Percentiles rank a stretch among this genome's conserved stretches.
phyloP scores from a whole-genome alignment of 805 yeast species.

The Ogataea nitratoaversa region DNA sequence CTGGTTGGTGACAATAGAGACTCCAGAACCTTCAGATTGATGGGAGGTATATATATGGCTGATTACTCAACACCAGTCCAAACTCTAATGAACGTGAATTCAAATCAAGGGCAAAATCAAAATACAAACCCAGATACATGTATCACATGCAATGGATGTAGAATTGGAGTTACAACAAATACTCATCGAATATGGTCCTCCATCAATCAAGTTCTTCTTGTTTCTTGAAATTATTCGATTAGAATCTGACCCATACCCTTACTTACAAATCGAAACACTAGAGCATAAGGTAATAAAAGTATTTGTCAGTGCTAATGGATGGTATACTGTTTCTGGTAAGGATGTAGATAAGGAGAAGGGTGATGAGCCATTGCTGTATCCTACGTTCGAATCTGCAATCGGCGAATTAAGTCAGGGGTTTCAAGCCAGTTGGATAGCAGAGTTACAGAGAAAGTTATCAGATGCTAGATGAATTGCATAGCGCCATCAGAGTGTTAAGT shows the following conservation, averaged over 20 bases:
- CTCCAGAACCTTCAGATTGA: no score
- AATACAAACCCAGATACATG: no score
- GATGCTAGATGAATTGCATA: not conserved
- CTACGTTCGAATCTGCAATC: slow-evolving; percentile 30
- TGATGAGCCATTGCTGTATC: slow-evolving; percentile 8
- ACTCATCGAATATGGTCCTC: slow-evolving; percentile 9
- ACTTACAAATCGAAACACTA: slow-evolving; percentile 10
- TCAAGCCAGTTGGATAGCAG: slow-evolving; percentile 15
- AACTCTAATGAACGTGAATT: no score
- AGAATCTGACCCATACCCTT: no score
- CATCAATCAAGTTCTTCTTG: no score
- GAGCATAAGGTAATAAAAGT: slow-evolving; percentile 14
- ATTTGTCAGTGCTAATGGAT: slow-evolving; percentile 23
- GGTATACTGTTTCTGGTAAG: slow-evolving; percentile 15
- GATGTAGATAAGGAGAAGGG: not conserved
- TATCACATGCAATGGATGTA: slow-evolving; percentile 10
- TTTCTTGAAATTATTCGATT: no score
- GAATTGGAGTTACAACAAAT: slow-evolving; percentile 13
- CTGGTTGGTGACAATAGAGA: no score
- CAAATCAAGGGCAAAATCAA: no score
- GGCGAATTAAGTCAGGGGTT: slow-evolving; percentile 13
- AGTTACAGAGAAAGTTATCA: slow-evolving; percentile 6
- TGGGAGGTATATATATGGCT: no score
- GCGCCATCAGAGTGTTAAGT: no score
- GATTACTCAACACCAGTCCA: no score